These are phyloP conservation scores for Wickerhamiella alocasiicola DNA, from an alignment of 805 yeast genomes.

Conservation along the genomic window DNA sequence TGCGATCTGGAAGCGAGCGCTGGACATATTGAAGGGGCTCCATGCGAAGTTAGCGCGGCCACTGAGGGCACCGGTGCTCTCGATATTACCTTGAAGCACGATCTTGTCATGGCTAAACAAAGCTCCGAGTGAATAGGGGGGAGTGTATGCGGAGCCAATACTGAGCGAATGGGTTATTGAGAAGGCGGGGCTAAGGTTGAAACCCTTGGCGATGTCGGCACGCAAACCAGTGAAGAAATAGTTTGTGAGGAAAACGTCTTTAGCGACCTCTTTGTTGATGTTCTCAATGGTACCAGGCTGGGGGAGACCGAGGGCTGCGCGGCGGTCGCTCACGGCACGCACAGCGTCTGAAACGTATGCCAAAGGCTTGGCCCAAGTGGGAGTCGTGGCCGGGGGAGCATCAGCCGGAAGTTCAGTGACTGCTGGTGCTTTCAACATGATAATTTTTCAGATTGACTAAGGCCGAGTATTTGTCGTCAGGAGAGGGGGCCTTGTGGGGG, in stretches of 20 bases:
- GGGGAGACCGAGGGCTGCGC: constrained; percentile 65
- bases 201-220: constrained; percentile 90
- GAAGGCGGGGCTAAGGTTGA: constrained; percentile 84
- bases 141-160: constrained; percentile 71
- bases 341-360: constrained; percentile 5
- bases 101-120: constrained; percentile 75
- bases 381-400: background rate
- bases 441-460: background rate
- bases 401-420: constrained; percentile 8
- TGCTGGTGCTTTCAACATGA: constrained; percentile 7
- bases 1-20: constrained; percentile 78
- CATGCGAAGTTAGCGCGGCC: constrained; percentile 90
- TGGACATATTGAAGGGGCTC: constrained; percentile 65
- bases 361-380: constrained; percentile 7
- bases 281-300: constrained; percentile 95
- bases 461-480: background rate
- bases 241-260: constrained; percentile 83
- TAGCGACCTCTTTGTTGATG: constrained; percentile 81
- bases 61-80: constrained; percentile 69
- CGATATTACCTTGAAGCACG: constrained; percentile 84
- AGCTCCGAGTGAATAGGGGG: constrained; percentile 84
- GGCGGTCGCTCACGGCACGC: constrained; percentile 38
- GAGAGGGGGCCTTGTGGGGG: too few species aligned
- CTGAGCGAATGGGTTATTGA: constrained; percentile 92
- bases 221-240: constrained; percentile 89